Base-by-base conservation (phyloP, 129 eudicot species). In the Flaveria trinervia region DNA sequence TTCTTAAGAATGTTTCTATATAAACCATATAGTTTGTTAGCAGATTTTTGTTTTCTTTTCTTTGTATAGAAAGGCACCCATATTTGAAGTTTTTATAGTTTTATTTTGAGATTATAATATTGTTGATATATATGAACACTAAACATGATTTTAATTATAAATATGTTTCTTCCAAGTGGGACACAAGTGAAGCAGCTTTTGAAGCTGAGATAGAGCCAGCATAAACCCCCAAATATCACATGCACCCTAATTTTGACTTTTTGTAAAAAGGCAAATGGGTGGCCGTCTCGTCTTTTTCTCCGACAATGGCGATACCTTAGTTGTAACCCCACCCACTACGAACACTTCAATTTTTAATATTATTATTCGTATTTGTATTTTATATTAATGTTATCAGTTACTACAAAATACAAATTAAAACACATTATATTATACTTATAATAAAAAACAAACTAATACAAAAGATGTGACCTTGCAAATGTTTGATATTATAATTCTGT, bases 201-300 rank as follows among this genome's bases (percentile, higher is more conserved):
- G 22, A 64, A 64, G 68, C 11, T 30, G 45, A 30, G 46, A 28
- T 30, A 64, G 68, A 64, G 68, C 68, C 68, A 64, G 44, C 45
- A 13, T 64, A 64, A 41, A 8, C 68, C 68, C 52, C 17, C 18
- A 62, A 62, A 36, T 30, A 36, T 64, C 68, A 64, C 68, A 64
- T 62, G 68, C 68, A 28, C 30, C 44, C 20, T 62, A 13, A 1
- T 14, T 62, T 14, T 62, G 68, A 62, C 68, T 62, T 20, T 62
- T 62, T 60, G 66, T 55, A 7, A 28, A 62, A 62, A 28, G 10
- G 18, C 18, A 18, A 18, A 55, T 17, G 62, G 25, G 20, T 17
- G 45, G 20, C 44, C 44, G 44, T 25, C 17, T 59, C 2, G 65
- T 59, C 65, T 11, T 3, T 61, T 61, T 61, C 67, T 26, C 43